Evolutionary conservation across 129 eudicot genomes (phyloP).

Genomic region (Logfia minima): DNA sequence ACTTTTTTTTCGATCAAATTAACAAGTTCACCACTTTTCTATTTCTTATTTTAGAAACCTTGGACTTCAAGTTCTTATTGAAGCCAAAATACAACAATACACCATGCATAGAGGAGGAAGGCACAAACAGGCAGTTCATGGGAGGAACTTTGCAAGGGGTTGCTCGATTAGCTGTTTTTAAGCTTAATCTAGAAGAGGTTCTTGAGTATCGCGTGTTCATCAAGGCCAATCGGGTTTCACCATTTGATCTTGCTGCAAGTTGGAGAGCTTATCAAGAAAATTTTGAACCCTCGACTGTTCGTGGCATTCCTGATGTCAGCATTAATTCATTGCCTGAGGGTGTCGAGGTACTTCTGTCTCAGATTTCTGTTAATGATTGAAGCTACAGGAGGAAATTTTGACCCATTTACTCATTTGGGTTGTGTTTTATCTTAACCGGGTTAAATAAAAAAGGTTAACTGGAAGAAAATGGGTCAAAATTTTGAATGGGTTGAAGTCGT

Average conservation of each 20-base stretch:
- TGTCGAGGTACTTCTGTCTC: slow-evolving; percentile 49
- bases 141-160: slow-evolving; percentile 85
- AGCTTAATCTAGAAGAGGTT: slow-evolving; percentile 57
- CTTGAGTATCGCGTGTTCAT: slow-evolving; percentile 71
- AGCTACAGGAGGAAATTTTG: not conserved
- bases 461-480: not conserved
- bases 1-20: slow-evolving; percentile 11
- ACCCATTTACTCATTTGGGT: slow-evolving; percentile 11
- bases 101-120: slow-evolving; percentile 89
- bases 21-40: slow-evolving; percentile 7
- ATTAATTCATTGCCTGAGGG: slow-evolving; percentile 58
- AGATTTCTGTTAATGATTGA: not conserved
- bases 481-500: not conserved
- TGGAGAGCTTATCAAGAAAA: slow-evolving; percentile 94
- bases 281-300: slow-evolving; percentile 88
- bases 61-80: slow-evolving; percentile 95
- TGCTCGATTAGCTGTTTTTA: slow-evolving; percentile 64
- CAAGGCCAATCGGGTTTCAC: slow-evolving; percentile 80
- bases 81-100: slow-evolving; percentile 56
- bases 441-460: no score
- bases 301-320: slow-evolving; percentile 94
- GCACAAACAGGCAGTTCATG: slow-evolving; percentile 65
- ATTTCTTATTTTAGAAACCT: slow-evolving; percentile 50
- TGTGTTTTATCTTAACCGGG: not conserved
- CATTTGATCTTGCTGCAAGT: slow-evolving; percentile 98